Evolutionary conservation across 2,329 filamentous ascomycete genomes (phyloP), one percentile per base, ranked within the genome.

Genomic region (Ophioceras dolichostomum): DNA sequence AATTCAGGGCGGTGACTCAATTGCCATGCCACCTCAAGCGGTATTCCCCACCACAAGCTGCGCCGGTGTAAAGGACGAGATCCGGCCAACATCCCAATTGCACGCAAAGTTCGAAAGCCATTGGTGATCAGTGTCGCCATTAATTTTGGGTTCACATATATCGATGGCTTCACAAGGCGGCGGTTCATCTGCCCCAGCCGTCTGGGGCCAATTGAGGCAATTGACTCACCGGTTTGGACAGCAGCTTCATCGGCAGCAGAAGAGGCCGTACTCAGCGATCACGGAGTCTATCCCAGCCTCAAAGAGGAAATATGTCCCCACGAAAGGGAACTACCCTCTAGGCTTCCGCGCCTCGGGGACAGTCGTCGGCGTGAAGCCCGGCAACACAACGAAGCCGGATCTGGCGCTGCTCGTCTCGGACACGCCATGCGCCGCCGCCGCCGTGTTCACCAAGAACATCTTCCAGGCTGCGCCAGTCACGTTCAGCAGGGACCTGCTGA

Each of bases 381-480:
- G 79, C 46, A 96, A 96, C 62, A 94, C 83, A 36, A 83, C 76
- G 44, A 88, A 88, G 59, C 87, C 89, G 22, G 91, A 98, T 57
- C 73, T 98, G 35, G 86, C 88, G 26, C 71, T 98, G 47, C 73
- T 98, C 45, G 79, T 81, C 14, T 96, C 91, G 6, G 85, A 94
- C 50, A 70, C 70, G 37, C 86, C 88, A 38, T 95, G 87, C 58
- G 73, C 84, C 6, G 88, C 82, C 9, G 86, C 88, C 1, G 91
- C 87, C 6, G 88, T 96, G 32, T 95, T 96, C 64, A 98, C 91
- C 38, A 93, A 87, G 60, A 98, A 98, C 66, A 88, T 89, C 59
- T 98, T 98, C 64, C 88, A 95, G 61, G 91, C 91, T 14, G 91
- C 91, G 10, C 91, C 91, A 5, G 89, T 98, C 32, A 86, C 84